Conservation (phyloP, 768 basidiomycete genomes). For the Podaxis rugospora region DNA sequence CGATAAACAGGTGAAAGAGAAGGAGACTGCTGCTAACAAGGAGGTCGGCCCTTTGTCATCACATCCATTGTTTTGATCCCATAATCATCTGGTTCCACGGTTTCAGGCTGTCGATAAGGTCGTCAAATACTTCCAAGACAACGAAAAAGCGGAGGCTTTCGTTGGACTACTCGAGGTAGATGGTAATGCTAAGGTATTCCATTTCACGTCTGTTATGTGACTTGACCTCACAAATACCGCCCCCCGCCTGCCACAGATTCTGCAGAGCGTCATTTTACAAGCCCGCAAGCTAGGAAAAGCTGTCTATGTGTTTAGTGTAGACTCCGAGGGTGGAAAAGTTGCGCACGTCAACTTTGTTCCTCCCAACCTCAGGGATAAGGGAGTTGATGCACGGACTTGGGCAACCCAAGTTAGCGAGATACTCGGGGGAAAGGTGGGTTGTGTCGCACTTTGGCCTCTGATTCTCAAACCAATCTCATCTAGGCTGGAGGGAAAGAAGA, state of each 20-base stretch:
- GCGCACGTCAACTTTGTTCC: constrained; percentile 84
- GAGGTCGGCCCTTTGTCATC: constrained; percentile 40
- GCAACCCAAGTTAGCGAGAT: constrained; percentile 71
- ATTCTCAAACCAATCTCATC: constrained; percentile 5
- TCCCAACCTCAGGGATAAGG: constrained; percentile 49
- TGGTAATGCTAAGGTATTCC: constrained; percentile 77
- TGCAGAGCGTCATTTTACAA: constrained; percentile 70
- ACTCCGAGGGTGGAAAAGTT: constrained; percentile 66
- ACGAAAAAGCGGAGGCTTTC: constrained; percentile 66
- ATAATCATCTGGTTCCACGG: not conserved
- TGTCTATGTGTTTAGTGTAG: constrained; percentile 84
- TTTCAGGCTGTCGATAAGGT: constrained; percentile 67
- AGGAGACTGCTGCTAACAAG: constrained; percentile 72
- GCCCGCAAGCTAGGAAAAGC: constrained; percentile 82
- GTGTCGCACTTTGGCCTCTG: not conserved
- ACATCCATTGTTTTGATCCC: not conserved
- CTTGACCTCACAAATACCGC: not conserved
- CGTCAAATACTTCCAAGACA: constrained; percentile 70
- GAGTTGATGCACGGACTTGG: constrained; percentile 87
- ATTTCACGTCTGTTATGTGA: not conserved
- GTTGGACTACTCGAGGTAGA: constrained; percentile 70
- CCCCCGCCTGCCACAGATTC: constrained; percentile 39
- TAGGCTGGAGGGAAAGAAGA: constrained; percentile 97
- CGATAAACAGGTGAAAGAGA: constrained; percentile 82
- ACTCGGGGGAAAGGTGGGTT: constrained; percentile 83